phyloP scores from a whole-genome alignment of 768 basidiomycete species.

The Pulveroboletus sp. region DNA sequence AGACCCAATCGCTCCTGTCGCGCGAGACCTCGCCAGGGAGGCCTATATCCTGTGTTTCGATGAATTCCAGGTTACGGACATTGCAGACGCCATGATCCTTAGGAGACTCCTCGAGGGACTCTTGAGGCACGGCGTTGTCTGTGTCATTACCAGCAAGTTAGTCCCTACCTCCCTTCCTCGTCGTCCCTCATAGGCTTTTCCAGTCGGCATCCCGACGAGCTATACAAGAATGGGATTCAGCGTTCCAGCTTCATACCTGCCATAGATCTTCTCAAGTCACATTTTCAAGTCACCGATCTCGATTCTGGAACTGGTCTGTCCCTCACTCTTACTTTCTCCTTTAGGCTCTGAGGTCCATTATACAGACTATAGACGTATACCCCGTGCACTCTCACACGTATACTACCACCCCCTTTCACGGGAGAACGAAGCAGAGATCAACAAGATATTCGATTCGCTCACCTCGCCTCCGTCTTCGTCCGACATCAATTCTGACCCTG shows the following conservation, averaged over 20 bases:
- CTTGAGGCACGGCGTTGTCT: constrained; percentile 84
- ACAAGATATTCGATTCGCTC: constrained; percentile 78
- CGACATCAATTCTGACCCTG: constrained; percentile 37
- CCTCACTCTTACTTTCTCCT: constrained; percentile 9
- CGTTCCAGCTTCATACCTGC: constrained; percentile 91
- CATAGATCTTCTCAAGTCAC: constrained; percentile 86
- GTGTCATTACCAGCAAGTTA: constrained; percentile 96
- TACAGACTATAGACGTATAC: constrained; percentile 90
- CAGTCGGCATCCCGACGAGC: constrained; percentile 94
- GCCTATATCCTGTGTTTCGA: constrained; percentile 91
- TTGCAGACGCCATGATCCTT: constrained; percentile 97
- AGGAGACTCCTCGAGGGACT: constrained; percentile 84
- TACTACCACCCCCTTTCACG: constrained; percentile 80
- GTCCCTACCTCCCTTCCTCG: constrained; percentile 22
- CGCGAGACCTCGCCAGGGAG: constrained; percentile 79
- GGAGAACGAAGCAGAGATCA: constrained; percentile 63
- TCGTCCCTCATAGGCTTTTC: not conserved
- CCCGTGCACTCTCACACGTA: constrained; percentile 87
- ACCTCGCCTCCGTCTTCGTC: constrained; percentile 44
- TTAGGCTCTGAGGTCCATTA: not conserved
- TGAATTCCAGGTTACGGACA: constrained; percentile 98
- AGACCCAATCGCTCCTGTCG: constrained; percentile 85
- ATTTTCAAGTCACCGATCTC: constrained; percentile 85
- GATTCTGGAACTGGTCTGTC: constrained; percentile 85
- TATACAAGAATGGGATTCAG: constrained; percentile 99